These are phyloP conservation scores for Puccinia coronata DNA, from an alignment of 1,284 basidiomycete genomes.

Conservation along the genomic window DNA sequence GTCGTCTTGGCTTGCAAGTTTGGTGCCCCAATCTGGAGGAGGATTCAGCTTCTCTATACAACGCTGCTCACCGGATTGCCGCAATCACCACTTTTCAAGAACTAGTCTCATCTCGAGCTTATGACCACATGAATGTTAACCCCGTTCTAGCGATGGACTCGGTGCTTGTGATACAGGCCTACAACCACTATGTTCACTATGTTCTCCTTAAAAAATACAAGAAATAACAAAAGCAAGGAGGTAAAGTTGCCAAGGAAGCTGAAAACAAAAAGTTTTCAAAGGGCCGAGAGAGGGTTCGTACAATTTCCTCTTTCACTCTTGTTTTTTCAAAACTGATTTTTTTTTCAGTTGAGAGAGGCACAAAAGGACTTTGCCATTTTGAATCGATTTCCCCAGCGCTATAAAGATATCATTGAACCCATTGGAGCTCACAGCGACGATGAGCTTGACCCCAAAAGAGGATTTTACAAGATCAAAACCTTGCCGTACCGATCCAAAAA, in stretches of 20 bases:
- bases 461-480: constrained; percentile 26
- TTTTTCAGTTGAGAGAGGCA: constrained; percentile 17
- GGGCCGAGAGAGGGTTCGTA: constrained; percentile 3
- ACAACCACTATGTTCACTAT: constrained; percentile 27
- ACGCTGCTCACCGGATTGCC: constrained; percentile 10
- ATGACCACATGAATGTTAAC: constrained; percentile 15
- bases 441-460: background rate
- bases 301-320: background rate
- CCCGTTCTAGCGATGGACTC: background rate
- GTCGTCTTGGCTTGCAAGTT: background rate
- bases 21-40: constrained; percentile 32
- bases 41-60: constrained; percentile 10
- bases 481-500: constrained; percentile 35
- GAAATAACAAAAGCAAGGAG: background rate
- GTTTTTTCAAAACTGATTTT: background rate
- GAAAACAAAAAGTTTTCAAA: background rate
- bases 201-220: constrained; percentile 19
- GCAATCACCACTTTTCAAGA: constrained; percentile 9
- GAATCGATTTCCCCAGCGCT: constrained; percentile 18
- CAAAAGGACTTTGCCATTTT: constrained; percentile 4
- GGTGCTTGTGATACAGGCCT: constrained; percentile 7
- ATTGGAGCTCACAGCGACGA: constrained; percentile 25
- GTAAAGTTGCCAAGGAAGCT: constrained; percentile 10
- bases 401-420: constrained; percentile 3
- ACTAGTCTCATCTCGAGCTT: background rate